Conservation (phyloP, 495 filamentous ascomycete genomes). For the Penicillium psychrofluorescens region DNA sequence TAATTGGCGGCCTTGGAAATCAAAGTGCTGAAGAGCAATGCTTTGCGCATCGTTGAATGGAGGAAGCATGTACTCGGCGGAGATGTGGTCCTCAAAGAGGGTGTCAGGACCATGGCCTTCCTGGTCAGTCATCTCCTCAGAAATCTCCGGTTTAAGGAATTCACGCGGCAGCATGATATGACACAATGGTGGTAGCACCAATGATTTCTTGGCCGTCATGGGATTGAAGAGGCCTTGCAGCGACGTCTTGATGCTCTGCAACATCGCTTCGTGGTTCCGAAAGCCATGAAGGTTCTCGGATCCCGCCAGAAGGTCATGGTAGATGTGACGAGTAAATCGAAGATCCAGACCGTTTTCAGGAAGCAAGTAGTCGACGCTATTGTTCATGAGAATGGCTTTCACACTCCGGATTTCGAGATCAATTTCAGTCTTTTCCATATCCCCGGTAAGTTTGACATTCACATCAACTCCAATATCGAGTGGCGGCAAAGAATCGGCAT, state of each 20-base stretch:
- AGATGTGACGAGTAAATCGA: slow-evolving; percentile 32
- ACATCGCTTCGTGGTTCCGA: slow-evolving; percentile 1
- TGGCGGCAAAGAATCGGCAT: slow-evolving; percentile 18
- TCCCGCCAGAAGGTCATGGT: slow-evolving; percentile 15
- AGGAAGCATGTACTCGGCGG: slow-evolving; percentile 30
- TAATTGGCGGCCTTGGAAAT: slow-evolving; percentile 20
- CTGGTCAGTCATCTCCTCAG: neutral
- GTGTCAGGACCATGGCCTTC: neutral
- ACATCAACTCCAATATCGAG: slow-evolving; percentile 28
- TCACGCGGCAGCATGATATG: slow-evolving; percentile 22
- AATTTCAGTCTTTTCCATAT: neutral
- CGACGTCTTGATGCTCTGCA: slow-evolving; percentile 12
- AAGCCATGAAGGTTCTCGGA: neutral
- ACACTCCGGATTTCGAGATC: slow-evolving; percentile 13
- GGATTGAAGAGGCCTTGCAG: slow-evolving; percentile 10
- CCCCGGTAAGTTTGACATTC: neutral
- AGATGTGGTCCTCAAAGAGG: neutral
- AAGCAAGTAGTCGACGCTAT: slow-evolving; percentile 33
- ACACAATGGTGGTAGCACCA: slow-evolving; percentile 23
- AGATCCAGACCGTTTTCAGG: slow-evolving; percentile 34
- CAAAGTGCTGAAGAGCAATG: slow-evolving; percentile 20
- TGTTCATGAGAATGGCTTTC: slow-evolving; percentile 23
- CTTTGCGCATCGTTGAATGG: slow-evolving; percentile 20
- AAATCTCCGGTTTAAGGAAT: neutral
- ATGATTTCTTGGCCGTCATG: neutral